Evolutionary conservation across 2,329 filamentous ascomycete species (phyloP), one percentile per base, ranked within the genome.

Genomic region (Arthroderma uncinatum): DNA sequence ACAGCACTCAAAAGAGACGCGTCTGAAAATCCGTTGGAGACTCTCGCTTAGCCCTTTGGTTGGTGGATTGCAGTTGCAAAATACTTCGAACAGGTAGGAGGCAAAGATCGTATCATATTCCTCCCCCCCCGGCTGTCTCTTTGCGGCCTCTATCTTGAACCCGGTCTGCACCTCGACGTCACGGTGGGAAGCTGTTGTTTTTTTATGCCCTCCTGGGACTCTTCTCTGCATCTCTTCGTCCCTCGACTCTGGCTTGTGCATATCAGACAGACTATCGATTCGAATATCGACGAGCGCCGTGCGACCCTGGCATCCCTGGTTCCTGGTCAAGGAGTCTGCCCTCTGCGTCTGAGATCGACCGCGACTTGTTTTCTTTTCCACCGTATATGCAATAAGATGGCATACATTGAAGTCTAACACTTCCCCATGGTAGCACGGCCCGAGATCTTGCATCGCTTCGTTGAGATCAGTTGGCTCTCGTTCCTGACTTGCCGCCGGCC

Each of bases 231-330:
- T 33, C 14, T n/a, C 14, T 33, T 16, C 14, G 34, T 37, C 19
- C 19, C 39, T 23, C 33, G 19, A 28, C 52, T 14, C 52, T 19
- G 33, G 21, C 33, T 12, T 54, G 52, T 25, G 19, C 28, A 40
- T 40, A 36, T 54, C 52, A 23, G 21, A 16, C 33, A 39, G 52
- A 37, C 52, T 54, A 36, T 54, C 52, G 33, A 37, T 54, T 40
- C 12, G 52, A 33, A 36, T 40, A 40, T 39, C 23, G 36, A 54
- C 52, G 52, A 54, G n/a, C 52, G 33, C 36, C 52, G 52, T 54
- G 16, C 16, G 16, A 54, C 52, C 14, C 52, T 50, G 25, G 33
- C 25, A 8, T 50, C 47, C 47, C 47, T 50, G 47, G 47, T 14
- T 30, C 21, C 25, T 33, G 47, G 25, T 34, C 33, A 34, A 34